Evolutionary conservation across 495 filamentous ascomycete genomes (phyloP), one percentile per base, ranked within the genome.

Genomic region (Wilcoxina mikolae): DNA sequence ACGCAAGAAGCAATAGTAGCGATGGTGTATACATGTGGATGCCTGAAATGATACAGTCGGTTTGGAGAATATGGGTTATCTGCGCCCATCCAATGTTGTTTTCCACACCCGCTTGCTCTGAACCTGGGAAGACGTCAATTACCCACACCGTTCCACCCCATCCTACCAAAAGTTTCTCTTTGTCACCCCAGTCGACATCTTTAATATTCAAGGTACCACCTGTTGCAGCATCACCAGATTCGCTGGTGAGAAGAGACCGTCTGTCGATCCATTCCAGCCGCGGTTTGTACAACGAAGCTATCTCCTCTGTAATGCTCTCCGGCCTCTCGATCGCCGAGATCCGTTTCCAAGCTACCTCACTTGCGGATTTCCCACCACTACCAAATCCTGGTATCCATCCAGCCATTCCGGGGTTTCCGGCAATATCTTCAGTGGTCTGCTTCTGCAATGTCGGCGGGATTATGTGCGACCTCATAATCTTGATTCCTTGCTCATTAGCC

Each of bases 91-190:
- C 90, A 61, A 82, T 76, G 53, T 77, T 82, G 58, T 76, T 77
- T 60, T 86, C 81, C 64, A 81, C 88, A 23, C 79, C 82, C 41
- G 77, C 71, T 9, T 77, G 76, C 47, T 77, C 63, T 18, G 78
- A 76, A n/a, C 85, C 83, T 3, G 87, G 82, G 65, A 87, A 82
- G 3, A 98, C 81, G 65, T 95, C 85, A 50, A 96, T 79, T 33
- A 96, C 80, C 91, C 91, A 98, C 35, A 95, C 84, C 5, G 85
- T 94, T 54, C 85, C 83, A 54, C 90, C 91, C 91, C 91, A 98
- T 18, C 91, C 91, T 43, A 96, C 80, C 9, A 96, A 71, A 31
- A 96, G 69, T 60, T 90, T 86, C 69, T 98, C 91, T 12, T 61
- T 74, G 71, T 56, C 66, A 65, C 51, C 62, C 62, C 62, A 65